Evolutionary conservation across 2,329 filamentous ascomycete species (phyloP), one percentile per base, ranked within the genome.

Genomic region (Graphilbum fragrans): DNA sequence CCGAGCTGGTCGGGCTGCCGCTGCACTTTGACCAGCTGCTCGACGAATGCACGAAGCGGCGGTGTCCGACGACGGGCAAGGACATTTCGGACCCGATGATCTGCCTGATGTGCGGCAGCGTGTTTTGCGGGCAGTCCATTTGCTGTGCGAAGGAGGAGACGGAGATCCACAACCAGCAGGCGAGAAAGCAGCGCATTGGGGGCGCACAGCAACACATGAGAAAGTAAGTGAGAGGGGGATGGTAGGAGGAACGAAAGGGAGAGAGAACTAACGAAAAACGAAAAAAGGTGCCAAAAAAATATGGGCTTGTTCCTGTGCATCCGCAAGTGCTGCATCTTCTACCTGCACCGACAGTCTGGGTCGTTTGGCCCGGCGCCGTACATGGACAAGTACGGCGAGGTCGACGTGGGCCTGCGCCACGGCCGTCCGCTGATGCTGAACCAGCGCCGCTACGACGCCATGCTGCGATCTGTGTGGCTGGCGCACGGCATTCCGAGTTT

Each of bases 271-370:
- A n/a, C 31, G 31, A 32, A n/a, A n/a, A 31, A 38, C 35, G 9
- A 8, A 20, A 25, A 37, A 49, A 93, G 86, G 53, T 96, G 90
- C 59, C 87, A 92, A 55, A 77, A 80, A 47, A 87, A 86, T 52
- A 79, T 94, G 37, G 92, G 92, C n/a, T 67, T 95, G 27, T 96
- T 93, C 65, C 82, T 98, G 59, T 94, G 94, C 59, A 90, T 98
- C 52, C 83, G 92, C 50, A 96, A 96, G 65, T 96, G 93, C 64
- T 86, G 82, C 51, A 79, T 94, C 33, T 77, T 94, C 45, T 94
- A 94, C 59, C 67, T 94, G 42, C 87, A 94, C 62, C 77, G 81
- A 45, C 68, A 71, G 25, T 83, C 84, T 37, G 92, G 92, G 32
- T 87, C 83, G 21, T 98, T 83, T 66, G 80, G 82, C 48, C 74